Evolutionary conservation across 176 grass and related monocot genomes (phyloP).

Genomic region (Tillandsia leiboldiana): DNA sequence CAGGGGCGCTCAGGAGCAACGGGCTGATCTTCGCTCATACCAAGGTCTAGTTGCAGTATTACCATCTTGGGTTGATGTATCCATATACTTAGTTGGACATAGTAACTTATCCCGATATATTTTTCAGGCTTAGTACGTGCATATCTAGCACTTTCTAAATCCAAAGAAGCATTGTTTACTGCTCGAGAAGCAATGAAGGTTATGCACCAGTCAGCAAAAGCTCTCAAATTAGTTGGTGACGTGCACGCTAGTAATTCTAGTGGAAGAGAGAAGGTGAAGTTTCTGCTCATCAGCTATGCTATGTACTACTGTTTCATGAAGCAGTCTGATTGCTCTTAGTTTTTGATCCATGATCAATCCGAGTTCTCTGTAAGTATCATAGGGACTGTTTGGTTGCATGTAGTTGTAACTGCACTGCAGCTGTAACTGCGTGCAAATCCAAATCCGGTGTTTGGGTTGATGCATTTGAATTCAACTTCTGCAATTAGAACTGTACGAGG

Average conservation of each 20-base stretch:
- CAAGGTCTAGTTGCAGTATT: constrained; percentile 43
- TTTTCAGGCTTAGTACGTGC: constrained; percentile 63
- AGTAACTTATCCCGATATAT: constrained; percentile 13
- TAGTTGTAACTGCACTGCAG: too few species aligned
- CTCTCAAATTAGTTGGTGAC: constrained; percentile 96
- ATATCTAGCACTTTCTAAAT: constrained; percentile 90
- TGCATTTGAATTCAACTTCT: too few species aligned
- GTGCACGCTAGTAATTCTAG: constrained; percentile 78
- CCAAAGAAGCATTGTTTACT: constrained; percentile 88
- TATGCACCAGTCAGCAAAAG: constrained; percentile 97
- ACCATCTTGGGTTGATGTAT: neutral
- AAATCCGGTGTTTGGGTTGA: too few species aligned
- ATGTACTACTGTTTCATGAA: neutral
- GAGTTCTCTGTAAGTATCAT: too few species aligned
- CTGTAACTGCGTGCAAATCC: too few species aligned
- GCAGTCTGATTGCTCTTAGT: too few species aligned
- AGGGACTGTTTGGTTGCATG: too few species aligned
- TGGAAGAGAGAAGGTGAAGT: constrained; percentile 90
- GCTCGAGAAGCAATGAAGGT: constrained; percentile 94
- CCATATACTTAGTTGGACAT: neutral
- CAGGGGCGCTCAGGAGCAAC: constrained; percentile 86
- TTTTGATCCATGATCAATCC: too few species aligned
- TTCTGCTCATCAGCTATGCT: neutral
- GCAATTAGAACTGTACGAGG: too few species aligned
- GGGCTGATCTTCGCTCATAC: constrained; percentile 90